Base-by-base conservation (phyloP, 2,329 filamentous ascomycete species). In the Penicillium polonicum region DNA sequence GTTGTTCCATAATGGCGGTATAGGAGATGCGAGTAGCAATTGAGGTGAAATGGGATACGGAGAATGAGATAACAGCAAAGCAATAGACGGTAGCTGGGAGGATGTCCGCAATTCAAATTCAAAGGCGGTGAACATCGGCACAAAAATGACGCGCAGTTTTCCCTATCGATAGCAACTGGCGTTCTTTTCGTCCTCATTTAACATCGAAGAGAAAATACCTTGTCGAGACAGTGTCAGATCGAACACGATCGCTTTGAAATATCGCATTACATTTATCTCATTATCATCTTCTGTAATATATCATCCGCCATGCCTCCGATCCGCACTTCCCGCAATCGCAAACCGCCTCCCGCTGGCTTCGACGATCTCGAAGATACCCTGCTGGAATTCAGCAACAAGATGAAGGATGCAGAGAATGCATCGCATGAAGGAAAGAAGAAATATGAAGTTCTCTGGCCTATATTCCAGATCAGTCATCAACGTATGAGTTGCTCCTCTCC, bases 391-490 rank as follows among this genome's bases (percentile, higher is more conserved):
- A 78, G 79, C 69, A 87, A 87, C 75, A 86, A 86, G 72, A 86
- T 88, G 85, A 88, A 87, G 71, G 85, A 88, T 70, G 94, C 94
- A 52, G 92, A 97, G 73, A 96, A 95, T 76, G 89, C 92, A 48
- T 88, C 91, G 19, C 84, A 87, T 67, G 78, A 90, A 79, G 73
- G 90, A 79, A 84, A 91, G 83, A 83, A 90, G 85, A 92, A 92
- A 73, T 89, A 97, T 72, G 91, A 97, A 78, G 90, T 91, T 66
- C 85, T 92, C 63, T 99, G 94, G 94, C 93, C 94, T 60, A 92
- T 99, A 65, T 97, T 99, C 72, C 92, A 97, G 75, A 97, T 99
- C 72, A 88, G 88, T 25, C 94, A 99, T 77, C 92, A 97, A 78
- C 87, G 93, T 79, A 88, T 79, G 76, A 35, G 13, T 36, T 71